Base-by-base conservation (phyloP, 139 green algal genomes). In the Micractinium conductrix region DNA sequence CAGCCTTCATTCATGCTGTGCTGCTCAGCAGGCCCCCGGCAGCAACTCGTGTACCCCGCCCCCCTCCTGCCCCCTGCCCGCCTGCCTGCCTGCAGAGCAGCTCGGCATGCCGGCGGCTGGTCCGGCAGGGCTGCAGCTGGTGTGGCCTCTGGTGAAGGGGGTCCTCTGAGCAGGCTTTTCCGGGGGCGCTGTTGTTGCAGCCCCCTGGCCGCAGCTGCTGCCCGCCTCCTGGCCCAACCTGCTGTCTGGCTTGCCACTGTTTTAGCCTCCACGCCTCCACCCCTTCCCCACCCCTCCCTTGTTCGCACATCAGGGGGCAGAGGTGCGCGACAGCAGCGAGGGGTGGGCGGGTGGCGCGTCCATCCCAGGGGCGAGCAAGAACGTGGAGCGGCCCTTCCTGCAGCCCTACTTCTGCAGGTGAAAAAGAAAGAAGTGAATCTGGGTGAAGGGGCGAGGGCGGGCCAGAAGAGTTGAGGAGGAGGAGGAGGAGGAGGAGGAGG, bases 371-470 rank as follows among this genome's bases (percentile, higher is more conserved):
- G 72, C 70, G 3, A 7, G 79, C 21, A 84, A 90, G 9, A 96
- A 96, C 38, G 91, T 96, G 60, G n/a, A 24, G 28, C 92, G 91
- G 79, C 81, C 90, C 19, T 95, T 97, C 84, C 89, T 97, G 82
- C 50, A 85, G 62, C 71, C 28, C 2, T 40, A 30, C 70, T 40
- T 35, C 70, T 28, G 30, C 70, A 70, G 63, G 63, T 14, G 1
- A 35, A n/a, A n/a, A n/a, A n/a, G n/a, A n/a, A n/a, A n/a, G n/a
- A n/a, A n/a, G n/a, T n/a, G n/a, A n/a, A n/a, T n/a, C n/a, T n/a
- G n/a, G n/a, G n/a, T n/a, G n/a, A n/a, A n/a, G n/a, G n/a, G n/a
- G n/a, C n/a, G n/a, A n/a, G n/a, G n/a, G n/a, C n/a, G n/a, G n/a
- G n/a, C n/a, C n/a, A n/a, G n/a, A n/a, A n/a, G n/a, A n/a, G n/a